A percentile compares a stretch with the other conserved stretches of the same genome.
phyloP scores from a whole-genome alignment of 2,329 filamentous ascomycete species.

The Tympanopsis confertula region DNA sequence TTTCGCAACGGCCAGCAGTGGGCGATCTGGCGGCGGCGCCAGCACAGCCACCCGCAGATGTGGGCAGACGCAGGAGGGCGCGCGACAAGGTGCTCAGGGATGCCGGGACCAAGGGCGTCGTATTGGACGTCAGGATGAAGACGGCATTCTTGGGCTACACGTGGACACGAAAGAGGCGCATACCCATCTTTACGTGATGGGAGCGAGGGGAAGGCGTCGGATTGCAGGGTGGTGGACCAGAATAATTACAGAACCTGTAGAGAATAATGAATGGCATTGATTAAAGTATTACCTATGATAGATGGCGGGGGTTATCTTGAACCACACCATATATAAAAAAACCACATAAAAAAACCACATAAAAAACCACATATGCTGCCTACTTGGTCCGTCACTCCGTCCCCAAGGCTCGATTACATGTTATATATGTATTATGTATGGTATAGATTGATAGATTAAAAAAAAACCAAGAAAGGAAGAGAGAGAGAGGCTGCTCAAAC shows the following conservation, averaged over 20 bases:
- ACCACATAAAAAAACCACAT: too few relatives aligned
- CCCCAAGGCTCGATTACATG: too few relatives aligned
- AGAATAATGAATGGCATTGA: too few relatives aligned
- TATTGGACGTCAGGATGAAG: constrained; percentile 70
- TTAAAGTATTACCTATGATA: too few relatives aligned
- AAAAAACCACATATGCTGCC: too few relatives aligned
- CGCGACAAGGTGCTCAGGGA: constrained; percentile 80
- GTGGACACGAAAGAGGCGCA: constrained; percentile 45
- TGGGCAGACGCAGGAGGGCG: constrained; percentile 65
- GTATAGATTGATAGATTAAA: too few relatives aligned
- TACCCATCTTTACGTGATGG: constrained; percentile 1
- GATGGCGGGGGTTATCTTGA: too few relatives aligned
- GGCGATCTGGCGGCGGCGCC: constrained; percentile 24
- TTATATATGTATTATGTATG: too few relatives aligned
- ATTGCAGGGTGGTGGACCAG: background rate
- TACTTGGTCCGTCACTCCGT: too few relatives aligned
- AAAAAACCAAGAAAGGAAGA: too few relatives aligned
- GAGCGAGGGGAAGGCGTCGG: background rate
- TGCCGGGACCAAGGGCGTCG: constrained; percentile 46
- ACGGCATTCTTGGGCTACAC: constrained; percentile 83
- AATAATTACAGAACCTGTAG: background rate
- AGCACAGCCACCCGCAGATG: constrained; percentile 37
- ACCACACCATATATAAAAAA: too few relatives aligned
- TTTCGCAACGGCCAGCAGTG: constrained; percentile 23
- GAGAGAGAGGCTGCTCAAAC: too few relatives aligned